Conservation (phyloP, 208 protist genomes). For the Trypanosoma mega region DNA sequence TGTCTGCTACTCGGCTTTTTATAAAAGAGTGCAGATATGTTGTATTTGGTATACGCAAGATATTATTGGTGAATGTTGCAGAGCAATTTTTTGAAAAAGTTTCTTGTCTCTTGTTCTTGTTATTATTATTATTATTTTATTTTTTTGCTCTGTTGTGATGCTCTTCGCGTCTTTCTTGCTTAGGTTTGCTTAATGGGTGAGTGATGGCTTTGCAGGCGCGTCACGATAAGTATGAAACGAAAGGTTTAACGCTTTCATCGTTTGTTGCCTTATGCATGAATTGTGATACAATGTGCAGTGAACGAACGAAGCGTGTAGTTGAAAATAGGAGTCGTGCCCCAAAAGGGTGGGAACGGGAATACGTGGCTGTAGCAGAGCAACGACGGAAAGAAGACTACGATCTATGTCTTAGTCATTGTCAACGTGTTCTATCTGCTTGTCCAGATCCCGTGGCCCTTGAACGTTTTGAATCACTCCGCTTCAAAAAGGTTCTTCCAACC, state of each 20-base stretch:
- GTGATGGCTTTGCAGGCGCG: slow-evolving; percentile 22
- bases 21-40: not conserved
- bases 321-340: slow-evolving; percentile 66
- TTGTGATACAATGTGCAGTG: slow-evolving; percentile 57
- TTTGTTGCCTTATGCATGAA: slow-evolving; percentile 54
- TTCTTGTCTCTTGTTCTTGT: not conserved
- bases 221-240: slow-evolving; percentile 33
- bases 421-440: slow-evolving; percentile 39
- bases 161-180: slow-evolving; percentile 1
- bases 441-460: slow-evolving; percentile 30
- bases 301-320: slow-evolving; percentile 50
- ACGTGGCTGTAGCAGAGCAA: slow-evolving; percentile 46
- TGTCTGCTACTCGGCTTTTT: no score
- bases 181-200: not conserved
- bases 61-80: not conserved
- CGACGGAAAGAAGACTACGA: slow-evolving; percentile 52
- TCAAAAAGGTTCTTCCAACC: slow-evolving; percentile 10
- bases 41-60: not conserved
- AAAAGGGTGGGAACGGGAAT: slow-evolving; percentile 56
- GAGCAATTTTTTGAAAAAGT: not conserved
- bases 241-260: slow-evolving; percentile 48
- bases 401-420: slow-evolving; percentile 43
- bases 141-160: not conserved
- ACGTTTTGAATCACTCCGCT: slow-evolving; percentile 34
- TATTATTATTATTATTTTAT: not conserved